Evolutionary conservation across 371 early-diverging fungal genomes (phyloP).

Genomic region (Mucor velutinosus): DNA sequence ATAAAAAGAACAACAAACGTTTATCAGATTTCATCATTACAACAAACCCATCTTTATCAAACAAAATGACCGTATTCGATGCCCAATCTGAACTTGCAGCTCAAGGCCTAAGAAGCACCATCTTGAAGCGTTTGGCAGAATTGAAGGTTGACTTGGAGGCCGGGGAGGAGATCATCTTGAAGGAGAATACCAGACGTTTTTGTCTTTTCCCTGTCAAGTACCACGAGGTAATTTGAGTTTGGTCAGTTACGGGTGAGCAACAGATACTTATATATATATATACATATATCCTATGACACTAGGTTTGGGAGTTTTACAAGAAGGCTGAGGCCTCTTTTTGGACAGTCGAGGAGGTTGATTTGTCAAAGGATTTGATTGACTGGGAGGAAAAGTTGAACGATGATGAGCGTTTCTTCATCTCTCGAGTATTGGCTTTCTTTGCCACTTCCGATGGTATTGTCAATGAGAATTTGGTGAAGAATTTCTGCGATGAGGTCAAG

Average conservation of each 20-base stretch:
- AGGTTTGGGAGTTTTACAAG: conserved; percentile 98
- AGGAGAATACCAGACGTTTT: conserved; percentile 78
- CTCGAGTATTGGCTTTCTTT: conserved; percentile 99
- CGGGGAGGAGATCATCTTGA: conserved; percentile 30
- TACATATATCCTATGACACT: neutral
- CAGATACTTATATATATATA: neutral
- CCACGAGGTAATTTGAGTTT: conserved; percentile 10
- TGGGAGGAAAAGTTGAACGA: conserved; percentile 92
- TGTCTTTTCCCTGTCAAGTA: conserved; percentile 66
- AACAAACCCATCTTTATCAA: neutral
- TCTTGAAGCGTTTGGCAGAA: conserved; percentile 13
- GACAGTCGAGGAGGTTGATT: conserved; percentile 99
- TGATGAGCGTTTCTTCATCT: conserved; percentile 96
- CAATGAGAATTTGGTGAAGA: conserved; percentile 96
- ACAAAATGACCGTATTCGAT: conserved; percentile 35
- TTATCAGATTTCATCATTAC: neutral
- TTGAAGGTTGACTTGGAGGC: conserved; percentile 15
- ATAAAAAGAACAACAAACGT: neutral
- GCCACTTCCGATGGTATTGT: conserved; percentile 99
- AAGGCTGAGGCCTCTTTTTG: conserved; percentile 99
- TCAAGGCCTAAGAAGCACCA: conserved; percentile 12
- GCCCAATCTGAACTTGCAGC: conserved; percentile 20
- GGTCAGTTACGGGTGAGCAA: neutral
- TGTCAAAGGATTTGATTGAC: conserved; percentile 91
- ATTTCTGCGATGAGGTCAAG: conserved; percentile 97